A percentile compares a stretch with the other conserved stretches of the same genome.
Conservation (phyloP, 2,329 filamentous ascomycete species). For the Akanthomyces muscarius region DNA sequence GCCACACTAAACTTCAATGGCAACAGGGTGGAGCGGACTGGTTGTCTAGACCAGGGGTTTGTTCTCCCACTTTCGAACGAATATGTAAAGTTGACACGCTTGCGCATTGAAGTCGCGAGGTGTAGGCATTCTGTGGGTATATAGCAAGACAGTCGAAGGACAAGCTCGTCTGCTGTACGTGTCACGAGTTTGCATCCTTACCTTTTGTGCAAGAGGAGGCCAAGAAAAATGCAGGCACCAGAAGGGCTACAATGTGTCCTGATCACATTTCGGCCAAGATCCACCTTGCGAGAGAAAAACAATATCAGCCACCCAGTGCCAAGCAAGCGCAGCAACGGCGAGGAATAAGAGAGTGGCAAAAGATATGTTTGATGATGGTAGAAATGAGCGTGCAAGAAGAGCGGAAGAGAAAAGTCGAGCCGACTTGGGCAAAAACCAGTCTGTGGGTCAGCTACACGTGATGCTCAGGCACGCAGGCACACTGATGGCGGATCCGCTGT, state of each 20-base stretch:
- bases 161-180: background rate
- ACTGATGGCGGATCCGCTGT: background rate
- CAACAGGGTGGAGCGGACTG: conserved; percentile 63
- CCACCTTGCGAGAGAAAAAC: background rate
- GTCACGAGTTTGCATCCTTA: conserved; percentile 9
- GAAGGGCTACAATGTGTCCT: background rate
- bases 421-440: conserved; percentile 3
- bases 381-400: background rate
- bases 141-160: background rate
- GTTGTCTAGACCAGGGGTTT: conserved; percentile 63
- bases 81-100: conserved; percentile 54
- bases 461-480: conserved; percentile 1
- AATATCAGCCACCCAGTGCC: background rate
- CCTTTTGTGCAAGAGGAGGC: conserved; percentile 5
- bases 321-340: background rate
- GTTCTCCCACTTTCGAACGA: conserved; percentile 60
- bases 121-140: conserved; percentile 59
- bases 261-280: background rate
- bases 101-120: conserved; percentile 54
- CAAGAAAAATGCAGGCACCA: background rate
- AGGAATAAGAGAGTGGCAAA: background rate
- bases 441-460: conserved; percentile 26
- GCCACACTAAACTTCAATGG: conserved; percentile 51
- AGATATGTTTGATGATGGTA: background rate
- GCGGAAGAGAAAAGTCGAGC: conserved; percentile 7